These are phyloP conservation scores for Fusarium burgessii DNA, from an alignment of 2,329 filamentous ascomycete species.

Conservation along the genomic window DNA sequence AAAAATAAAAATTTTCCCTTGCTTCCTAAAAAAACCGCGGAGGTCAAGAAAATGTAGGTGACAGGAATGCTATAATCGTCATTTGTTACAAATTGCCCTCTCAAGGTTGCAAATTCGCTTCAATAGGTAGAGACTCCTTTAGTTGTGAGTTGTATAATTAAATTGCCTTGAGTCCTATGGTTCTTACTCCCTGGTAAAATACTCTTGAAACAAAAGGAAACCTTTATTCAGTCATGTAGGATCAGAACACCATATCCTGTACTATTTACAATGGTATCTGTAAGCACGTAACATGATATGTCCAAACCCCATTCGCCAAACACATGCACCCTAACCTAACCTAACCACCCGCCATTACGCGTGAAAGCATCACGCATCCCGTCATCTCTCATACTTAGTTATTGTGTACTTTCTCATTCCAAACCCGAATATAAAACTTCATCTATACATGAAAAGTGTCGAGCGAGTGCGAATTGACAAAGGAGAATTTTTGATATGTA, in stretches of 20 bases:
- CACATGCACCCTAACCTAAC: slow-evolving; percentile 18
- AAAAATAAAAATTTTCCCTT: too few species aligned
- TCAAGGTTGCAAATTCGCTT: background rate
- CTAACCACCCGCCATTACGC: slow-evolving; percentile 24
- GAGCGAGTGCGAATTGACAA: slow-evolving; percentile 37
- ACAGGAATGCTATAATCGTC: too few species aligned
- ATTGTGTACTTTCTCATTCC: slow-evolving; percentile 23
- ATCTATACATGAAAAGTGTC: slow-evolving; percentile 29
- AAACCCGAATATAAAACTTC: slow-evolving; percentile 10
- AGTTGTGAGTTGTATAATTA: background rate
- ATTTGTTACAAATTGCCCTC: background rate
- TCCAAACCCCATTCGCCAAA: slow-evolving; percentile 44
- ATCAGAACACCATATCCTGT: slow-evolving; percentile 32
- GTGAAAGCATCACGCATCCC: slow-evolving; percentile 38
- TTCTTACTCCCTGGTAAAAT: background rate
- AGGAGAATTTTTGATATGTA: slow-evolving; percentile 36
- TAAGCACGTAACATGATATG: slow-evolving; percentile 37
- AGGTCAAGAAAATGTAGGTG: too few species aligned
- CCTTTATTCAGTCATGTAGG: slow-evolving; percentile 21
- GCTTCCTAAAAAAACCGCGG: too few species aligned
- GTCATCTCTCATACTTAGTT: slow-evolving; percentile 33
- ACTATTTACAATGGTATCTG: slow-evolving; percentile 40
- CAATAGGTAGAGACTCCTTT: background rate
- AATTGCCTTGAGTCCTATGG: background rate
- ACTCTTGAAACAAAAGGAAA: slow-evolving; percentile 9